A percentile compares a stretch with the other conserved stretches of the same genome.
These are phyloP conservation scores for Fusarium camptoceras DNA, from an alignment of 2,329 filamentous ascomycete genomes.

Conservation along the genomic window DNA sequence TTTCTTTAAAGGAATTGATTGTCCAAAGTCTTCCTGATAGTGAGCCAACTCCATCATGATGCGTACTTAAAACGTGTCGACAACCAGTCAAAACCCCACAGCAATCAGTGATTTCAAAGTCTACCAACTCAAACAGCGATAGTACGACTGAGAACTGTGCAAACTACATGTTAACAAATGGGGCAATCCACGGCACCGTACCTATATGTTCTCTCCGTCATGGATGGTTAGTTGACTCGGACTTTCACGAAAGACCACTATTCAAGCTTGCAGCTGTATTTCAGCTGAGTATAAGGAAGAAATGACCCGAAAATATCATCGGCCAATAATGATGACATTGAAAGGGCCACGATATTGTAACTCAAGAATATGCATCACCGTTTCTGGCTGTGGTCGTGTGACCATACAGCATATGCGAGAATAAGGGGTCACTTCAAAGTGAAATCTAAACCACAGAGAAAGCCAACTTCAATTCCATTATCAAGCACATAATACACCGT, in stretches of 20 bases:
- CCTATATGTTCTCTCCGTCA: neutral
- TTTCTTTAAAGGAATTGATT: too few relatives aligned
- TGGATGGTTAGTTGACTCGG: rapidly evolving
- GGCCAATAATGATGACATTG: neutral
- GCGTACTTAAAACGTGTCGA: too few relatives aligned
- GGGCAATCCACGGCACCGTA: too few relatives aligned
- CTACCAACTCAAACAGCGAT: too few relatives aligned
- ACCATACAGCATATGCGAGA: neutral
- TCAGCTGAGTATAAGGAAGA: neutral
- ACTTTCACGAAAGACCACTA: rapidly evolving
- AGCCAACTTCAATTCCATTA: neutral
- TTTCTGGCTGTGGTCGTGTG: neutral
- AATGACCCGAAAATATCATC: rapidly evolving
- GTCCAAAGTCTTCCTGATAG: too few relatives aligned
- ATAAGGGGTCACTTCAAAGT: neutral
- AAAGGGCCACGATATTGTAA: neutral
- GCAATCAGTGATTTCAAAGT: too few relatives aligned
- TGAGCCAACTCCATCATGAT: too few relatives aligned
- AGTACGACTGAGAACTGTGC: too few relatives aligned
- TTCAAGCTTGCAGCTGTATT: rapidly evolving
- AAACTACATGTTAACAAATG: rapidly evolving
- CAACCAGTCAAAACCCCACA: too few relatives aligned
- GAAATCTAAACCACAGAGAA: neutral
- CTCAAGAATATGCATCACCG: neutral
- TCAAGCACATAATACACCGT: too few relatives aligned